Evolutionary conservation across 2,329 filamentous ascomycete species (phyloP), one percentile per base, ranked within the genome.

Genomic region (Fusarium oligoseptatum): DNA sequence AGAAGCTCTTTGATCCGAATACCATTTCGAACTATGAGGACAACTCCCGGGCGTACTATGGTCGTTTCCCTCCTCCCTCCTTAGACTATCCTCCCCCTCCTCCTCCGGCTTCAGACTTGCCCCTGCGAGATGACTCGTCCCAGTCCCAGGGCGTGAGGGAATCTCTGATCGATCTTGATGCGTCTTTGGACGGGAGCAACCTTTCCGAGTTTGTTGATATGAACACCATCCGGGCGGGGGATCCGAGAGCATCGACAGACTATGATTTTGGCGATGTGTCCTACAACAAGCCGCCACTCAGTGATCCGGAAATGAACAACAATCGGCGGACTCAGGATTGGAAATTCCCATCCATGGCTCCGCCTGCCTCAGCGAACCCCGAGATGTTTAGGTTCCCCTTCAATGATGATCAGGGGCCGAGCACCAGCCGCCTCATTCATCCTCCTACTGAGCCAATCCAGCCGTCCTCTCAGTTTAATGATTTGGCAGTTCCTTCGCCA

Each of bases 1-100:
- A 92, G 73, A 92, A 91, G 71, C 84, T 92, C 0, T 92, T 92
- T 77, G 91, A 92, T 68, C 90, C 90, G 6, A 90, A 92, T 77
- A 92, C 91, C 0, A 87, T 91, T 37, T 89, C 90, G 2, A 91
- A 87, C 70, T 92, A 92, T 71, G 87, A 91, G 27, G 90, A 92
- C 68, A 92, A 92, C 71, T 90, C 89, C 20, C 85, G 88, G 34
- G 85, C 84, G 45, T 91, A 92, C 76, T 92, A 92, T 75, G 88
- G 89, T 20, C 84, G 82, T 37, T 83, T 86, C 29, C 83, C 84
- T 3, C 82, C 83, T 0, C 82, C 81, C 2, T 65, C 66, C 36
- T 79, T 80, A 2, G 90, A 92, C 76, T 84, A 92, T 3, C 81
- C 84, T 2, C 81, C 83, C 2, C 81, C 83, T 1, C 81, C 84